Evolutionary conservation across 768 basidiomycete genomes (phyloP), one percentile per base, ranked within the genome.

Genomic region (Rossbeevera mucosa): DNA sequence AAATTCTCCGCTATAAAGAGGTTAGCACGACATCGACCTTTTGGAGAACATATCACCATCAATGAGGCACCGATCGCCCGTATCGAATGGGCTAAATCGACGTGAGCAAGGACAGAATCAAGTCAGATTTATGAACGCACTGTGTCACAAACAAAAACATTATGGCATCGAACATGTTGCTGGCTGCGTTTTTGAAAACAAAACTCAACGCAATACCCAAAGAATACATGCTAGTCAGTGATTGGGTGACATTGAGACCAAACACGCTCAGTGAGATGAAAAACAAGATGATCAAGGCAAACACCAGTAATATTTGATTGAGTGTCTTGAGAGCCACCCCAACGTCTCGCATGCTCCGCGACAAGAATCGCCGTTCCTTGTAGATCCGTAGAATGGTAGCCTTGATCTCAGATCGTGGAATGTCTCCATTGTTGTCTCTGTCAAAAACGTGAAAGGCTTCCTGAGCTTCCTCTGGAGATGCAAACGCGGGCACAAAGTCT

Each of bases 131-230:
- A 41, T 41, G n/a, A 24, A 73, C 86, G 58, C 56, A 88, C 87
- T 91, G 89, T 3, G 87, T 85, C 36, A 90, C 87, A 63, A 90
- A 90, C 56, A 89, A 66, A 65, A 91, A 87, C 78, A 89, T 85
- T 61, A 90, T 84, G 24, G 87, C 77, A 67, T 90, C 88, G 61
- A 91, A 91, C 16, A 83, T 83, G 49, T 71, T 77, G 54, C 83
- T 81, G 20, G 88, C 85, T 5, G 88, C 69, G 57, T 75, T 80
- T 72, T 88, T 89, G 76, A 91, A 91, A 58, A 91, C 77, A 61
- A 91, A 91, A 64, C 86, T 88, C 9, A 80, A 81, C 5, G 84
- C 89, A 53, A 91, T 80, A 12, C 74, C 80, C 59, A 90, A 62
- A 16, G 88, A 77, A 65, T 90, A 91, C 55, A 88, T 72, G 65